Conservation (phyloP, 2,329 filamentous ascomycete genomes). For the Laburnicola sp. region DNA sequence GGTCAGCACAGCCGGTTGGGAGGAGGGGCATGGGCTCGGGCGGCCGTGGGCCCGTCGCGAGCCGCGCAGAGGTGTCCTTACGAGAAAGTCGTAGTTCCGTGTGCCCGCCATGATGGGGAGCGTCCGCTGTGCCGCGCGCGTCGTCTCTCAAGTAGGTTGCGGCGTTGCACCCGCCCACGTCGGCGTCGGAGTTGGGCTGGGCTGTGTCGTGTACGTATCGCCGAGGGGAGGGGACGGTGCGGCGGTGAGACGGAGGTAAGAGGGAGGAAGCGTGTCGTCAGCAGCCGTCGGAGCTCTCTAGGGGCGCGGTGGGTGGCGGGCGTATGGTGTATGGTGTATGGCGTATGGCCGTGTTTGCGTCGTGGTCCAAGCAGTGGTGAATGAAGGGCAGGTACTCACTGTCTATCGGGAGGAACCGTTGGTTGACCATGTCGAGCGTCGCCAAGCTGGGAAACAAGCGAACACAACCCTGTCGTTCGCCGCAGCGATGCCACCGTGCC, state of each 20-base stretch:
- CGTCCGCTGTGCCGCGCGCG: slow-evolving; percentile 1
- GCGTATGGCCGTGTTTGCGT: slow-evolving; percentile 1
- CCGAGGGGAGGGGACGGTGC: slow-evolving; percentile 3
- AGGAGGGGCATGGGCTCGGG: slow-evolving; percentile 7
- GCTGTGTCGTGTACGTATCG: slow-evolving; percentile 8
- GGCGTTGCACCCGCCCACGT: slow-evolving; percentile 29
- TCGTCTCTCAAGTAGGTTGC: slow-evolving; percentile 23
- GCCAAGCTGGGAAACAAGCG: slow-evolving; percentile 18
- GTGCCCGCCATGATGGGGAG: slow-evolving; percentile 78
- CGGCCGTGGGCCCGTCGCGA: not conserved
- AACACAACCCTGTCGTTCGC: not conserved
- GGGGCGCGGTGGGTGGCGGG: slow-evolving; percentile 1
- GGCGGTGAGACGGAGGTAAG: not conserved
- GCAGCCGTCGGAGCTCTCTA: slow-evolving; percentile 3
- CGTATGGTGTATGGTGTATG: not conserved
- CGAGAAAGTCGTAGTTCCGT: slow-evolving; percentile 98
- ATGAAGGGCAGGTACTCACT: no score
- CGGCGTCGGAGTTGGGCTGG: slow-evolving; percentile 5
- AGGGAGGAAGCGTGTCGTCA: not conserved
- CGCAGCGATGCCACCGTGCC: slow-evolving; percentile 5
- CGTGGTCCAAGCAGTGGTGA: not conserved
- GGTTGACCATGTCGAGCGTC: slow-evolving; percentile 21
- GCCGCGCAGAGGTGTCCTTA: slow-evolving; percentile 54
- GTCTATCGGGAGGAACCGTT: no score
- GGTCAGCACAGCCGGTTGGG: not conserved